Evolutionary conservation across 2,329 filamentous ascomycete species (phyloP).

Genomic region (Aspergillus sp.): DNA sequence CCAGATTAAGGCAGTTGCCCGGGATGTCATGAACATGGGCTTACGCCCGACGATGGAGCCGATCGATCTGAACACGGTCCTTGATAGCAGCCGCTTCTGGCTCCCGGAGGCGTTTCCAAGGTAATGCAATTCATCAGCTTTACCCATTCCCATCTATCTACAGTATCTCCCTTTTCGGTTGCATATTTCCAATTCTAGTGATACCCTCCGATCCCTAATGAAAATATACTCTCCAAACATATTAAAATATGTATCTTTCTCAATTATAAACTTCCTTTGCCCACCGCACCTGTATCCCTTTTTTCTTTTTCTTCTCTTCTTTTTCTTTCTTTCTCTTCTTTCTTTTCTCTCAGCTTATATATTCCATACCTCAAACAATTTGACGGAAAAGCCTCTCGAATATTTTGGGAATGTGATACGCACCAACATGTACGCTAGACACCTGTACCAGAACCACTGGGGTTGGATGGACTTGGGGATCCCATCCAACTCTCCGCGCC

Average conservation of each 20-base stretch:
- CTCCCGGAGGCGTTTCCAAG: constrained; percentile 28
- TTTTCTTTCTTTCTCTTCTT: neutral
- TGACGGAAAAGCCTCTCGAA: neutral
- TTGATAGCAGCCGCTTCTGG: constrained; percentile 39
- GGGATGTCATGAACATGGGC: constrained; percentile 61
- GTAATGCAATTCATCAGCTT: constrained; percentile 32
- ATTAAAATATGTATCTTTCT: neutral
- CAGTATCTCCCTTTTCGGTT: constrained; percentile 8
- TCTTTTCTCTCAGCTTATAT: too few relatives aligned
- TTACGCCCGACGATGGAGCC: constrained; percentile 37
- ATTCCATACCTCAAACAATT: too few relatives aligned
- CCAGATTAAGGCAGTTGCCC: constrained; percentile 76
- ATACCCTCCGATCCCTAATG: constrained; percentile 7
- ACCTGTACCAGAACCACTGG: neutral
- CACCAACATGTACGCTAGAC: neutral
- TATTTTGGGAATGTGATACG: neutral
- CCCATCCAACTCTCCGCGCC: neutral
- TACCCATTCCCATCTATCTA: constrained; percentile 19
- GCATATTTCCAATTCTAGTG: constrained; percentile 1
- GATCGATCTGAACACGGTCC: constrained; percentile 34
- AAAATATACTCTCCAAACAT: neutral
- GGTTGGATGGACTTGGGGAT: neutral
- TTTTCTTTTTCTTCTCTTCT: neutral
- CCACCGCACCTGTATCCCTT: neutral
- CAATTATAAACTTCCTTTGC: neutral